Evolutionary conservation across 2,329 filamentous ascomycete species (phyloP), one percentile per base, ranked within the genome.

Genomic region (Coniosporium uncinatum): DNA sequence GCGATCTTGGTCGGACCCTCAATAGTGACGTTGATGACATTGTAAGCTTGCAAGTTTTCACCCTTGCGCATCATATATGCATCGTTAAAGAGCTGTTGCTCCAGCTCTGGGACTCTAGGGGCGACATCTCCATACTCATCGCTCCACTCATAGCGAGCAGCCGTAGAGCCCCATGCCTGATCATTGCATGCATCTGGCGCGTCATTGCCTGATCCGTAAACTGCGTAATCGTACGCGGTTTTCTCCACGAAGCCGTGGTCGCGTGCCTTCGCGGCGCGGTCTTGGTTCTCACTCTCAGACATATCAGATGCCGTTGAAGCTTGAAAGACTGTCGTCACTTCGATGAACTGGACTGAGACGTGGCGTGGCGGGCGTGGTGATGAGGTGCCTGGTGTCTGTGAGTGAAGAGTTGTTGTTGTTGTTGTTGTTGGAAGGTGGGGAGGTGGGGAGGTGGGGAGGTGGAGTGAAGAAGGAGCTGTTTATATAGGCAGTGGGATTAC

Each of bases 61-160:
- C 24, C 24, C n/a, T 8, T 29, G 24, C 24, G 24, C 24, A 29
- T 29, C 8, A 88, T 83, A 17, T 83, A 74, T 27, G 80, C 68
- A 3, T 85, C 86, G 40, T 76, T 71, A 42, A 94, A 98, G 5
- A 98, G 78, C 51, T 83, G 69, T 5, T 74, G 52, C 67, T 97
- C 91, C 0, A 98, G 76, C 37, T 79, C 76, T 0, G 75, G 68
- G 40, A 82, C 76, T 38, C 70, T 0, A 89, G 44, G 89, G 5
- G 84, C 91, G 41, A 98, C 71, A 32, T 97, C 91, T 2, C 91
- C 93, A 50, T 76, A 86, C 3, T 95, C 88, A 11, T 89, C 88
- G 16, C 81, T 74, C 85, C 86, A 97, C 54, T 90, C 79, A 52
- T 97, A 97, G 34, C 85, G 71, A 0, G 58, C 65, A n/a, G 79